Evolutionary conservation across 768 basidiomycete genomes (phyloP).

Genomic region (Hypholoma sublateritium): DNA sequence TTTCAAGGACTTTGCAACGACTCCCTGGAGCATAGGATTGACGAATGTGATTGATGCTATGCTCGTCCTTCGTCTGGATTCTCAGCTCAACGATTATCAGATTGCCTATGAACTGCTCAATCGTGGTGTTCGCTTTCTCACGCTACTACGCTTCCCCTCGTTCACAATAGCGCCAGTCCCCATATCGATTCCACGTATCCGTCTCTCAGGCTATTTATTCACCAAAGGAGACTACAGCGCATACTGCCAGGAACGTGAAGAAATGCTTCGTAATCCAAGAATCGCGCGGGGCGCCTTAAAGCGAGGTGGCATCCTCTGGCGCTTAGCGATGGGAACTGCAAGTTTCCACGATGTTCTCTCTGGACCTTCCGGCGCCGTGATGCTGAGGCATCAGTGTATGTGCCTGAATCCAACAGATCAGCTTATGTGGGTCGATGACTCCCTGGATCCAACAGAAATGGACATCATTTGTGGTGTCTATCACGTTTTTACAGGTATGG

Average conservation of each 20-base stretch:
- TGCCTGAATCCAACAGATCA: not conserved
- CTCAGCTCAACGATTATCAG: not conserved
- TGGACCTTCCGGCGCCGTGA: not conserved
- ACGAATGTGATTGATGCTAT: not conserved
- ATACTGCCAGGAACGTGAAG: not conserved
- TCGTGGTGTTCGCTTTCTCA: not conserved
- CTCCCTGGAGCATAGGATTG: not conserved
- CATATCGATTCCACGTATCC: not conserved
- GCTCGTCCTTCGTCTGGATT: not conserved
- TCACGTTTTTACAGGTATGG: not conserved
- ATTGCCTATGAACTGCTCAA: not conserved
- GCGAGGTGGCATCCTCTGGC: slow-evolving; percentile 1
- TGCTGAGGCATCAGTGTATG: not conserved
- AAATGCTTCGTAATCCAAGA: not conserved
- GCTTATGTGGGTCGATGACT: not conserved
- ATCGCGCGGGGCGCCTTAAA: not conserved
- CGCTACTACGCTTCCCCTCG: not conserved
- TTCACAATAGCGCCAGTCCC: not conserved
- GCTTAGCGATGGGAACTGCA: not conserved
- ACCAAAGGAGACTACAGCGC: not conserved
- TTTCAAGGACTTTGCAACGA: not conserved
- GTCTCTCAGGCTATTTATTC: not conserved
- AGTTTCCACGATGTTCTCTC: not conserved
- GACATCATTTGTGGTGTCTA: not conserved
- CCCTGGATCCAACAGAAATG: not conserved